Base-by-base conservation (phyloP, 371 early-diverging fungal species). In the Nematocida sp. region DNA sequence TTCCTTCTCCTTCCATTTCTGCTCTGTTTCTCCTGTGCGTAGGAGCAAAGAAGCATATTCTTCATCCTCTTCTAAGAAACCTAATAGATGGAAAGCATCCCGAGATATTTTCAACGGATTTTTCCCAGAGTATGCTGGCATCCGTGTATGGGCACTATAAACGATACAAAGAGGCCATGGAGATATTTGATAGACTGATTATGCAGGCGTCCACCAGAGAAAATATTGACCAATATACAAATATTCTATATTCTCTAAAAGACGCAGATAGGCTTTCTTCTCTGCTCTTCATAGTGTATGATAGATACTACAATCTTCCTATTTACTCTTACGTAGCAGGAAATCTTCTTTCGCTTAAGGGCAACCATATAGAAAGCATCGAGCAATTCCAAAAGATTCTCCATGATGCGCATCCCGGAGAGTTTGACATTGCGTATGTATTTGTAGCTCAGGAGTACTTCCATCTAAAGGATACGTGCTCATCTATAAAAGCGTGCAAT, bases 371-470 rank as follows among this genome's bases (percentile, higher is more conserved):
- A 57, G 89, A 91, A 80, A 92, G 95, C 0, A 86, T 93, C 5
- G 86, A 88, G 25, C 90, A 90, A 76, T 93, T 93, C 78, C 87
- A 88, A 77, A 84, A 89, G 18, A 92, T 93, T 0, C 76, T 92
- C 3, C 86, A 89, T 79, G 86, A 94, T 55, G 87, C 91, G 66
- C 39, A 18, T 35, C 45, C 49, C 16, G 86, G 87, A 28, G 85
- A 86, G 59, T 90, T 89, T 79, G 81, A 88, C 38, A 85, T 89
- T 2, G 91, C 90, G 0, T 93, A 93, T 89, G 92, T 91, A 0
- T 85, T 96, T 64, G 85, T 95, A 77, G 97, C 95, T 0, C 94
- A 95, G 79, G 93, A 93, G 80, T 93, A 91, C 71, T 84, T 94
- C 53, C 93, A 94, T 78, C 61, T 90, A 81, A 91, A 91, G 64